Base-by-base conservation (phyloP, 2,329 filamentous ascomycete genomes). In the Thielaviopsis punctulata region DNA sequence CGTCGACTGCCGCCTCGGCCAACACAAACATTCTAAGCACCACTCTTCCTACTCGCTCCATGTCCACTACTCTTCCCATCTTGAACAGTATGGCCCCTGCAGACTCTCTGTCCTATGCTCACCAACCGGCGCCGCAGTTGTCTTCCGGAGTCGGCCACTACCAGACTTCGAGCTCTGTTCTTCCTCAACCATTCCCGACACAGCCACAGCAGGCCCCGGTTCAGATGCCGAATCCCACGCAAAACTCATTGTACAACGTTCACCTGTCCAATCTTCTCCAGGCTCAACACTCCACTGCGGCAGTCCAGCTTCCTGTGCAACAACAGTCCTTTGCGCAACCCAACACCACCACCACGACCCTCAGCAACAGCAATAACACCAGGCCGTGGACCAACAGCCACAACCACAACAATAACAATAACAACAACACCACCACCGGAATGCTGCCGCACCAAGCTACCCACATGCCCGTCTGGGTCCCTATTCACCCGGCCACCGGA, bases 401-500 rank as follows among this genome's bases (percentile, higher is more conserved):
- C 18, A 18, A 39, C 13, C 6, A 39, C n/a, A 24, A 46, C 18
- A 48, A 27, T 33, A 15, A n/a, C 15, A 21, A 48, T 22, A 47
- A 48, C 13, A 49, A 45, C 41, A 48, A 55, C 23, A 23, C 19
- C 5, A 36, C 18, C 30, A 23, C 52, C 15, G 25, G 48, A n/a
- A 23, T 41, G 15, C 15, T 36, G n/a, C 24, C 36, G 30, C 47
- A 49, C n/a, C 49, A 55, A n/a, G 8, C 43, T 8, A 48, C 50
- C 18, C 49, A 51, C 18, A 33, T 55, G 24, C 53, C 53, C 9
- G 53, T 55, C 15, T 55, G 53, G 53, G 49, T 55, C 27, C 49
- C 53, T 12, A 52, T 55, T 15, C 53, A 55, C 15, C 36, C 53
- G 23, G 45, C 49, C 18, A 52, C 45, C 19, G 49, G 49, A 8